phyloP scores from a whole-genome alignment of 2,329 filamentous ascomycete species.

The Aaosphaeria pasadenensis region DNA sequence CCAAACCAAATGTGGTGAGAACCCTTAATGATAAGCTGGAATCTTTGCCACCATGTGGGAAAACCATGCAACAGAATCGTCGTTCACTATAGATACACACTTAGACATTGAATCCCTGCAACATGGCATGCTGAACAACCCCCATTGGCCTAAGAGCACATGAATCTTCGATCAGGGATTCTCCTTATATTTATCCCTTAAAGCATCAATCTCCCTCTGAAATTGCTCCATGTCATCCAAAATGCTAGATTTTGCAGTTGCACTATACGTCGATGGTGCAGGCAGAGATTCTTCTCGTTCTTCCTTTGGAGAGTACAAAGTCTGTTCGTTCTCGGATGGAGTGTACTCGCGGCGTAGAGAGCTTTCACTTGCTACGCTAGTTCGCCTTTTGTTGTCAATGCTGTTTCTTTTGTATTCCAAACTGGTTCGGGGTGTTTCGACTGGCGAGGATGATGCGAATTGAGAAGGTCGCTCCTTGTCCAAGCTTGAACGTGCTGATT shows the following conservation, averaged over 20 bases:
- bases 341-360: conserved; percentile 25
- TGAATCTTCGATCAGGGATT: conserved; percentile 1
- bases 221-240: conserved; percentile 40
- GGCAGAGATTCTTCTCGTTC: conserved; percentile 8
- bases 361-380: conserved; percentile 31
- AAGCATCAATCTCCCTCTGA: conserved; percentile 37
- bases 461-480: conserved; percentile 25
- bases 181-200: conserved; percentile 27
- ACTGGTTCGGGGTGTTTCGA: conserved; percentile 26
- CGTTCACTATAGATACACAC: too few species aligned
- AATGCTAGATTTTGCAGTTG: conserved; percentile 22
- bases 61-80: too few species aligned
- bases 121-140: too few species aligned
- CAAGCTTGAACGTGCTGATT: conserved; percentile 29
- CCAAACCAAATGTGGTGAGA: too few species aligned
- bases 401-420: conserved; percentile 21
- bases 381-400: conserved; percentile 26
- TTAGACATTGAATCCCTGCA: too few species aligned
- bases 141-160: too few species aligned
- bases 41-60: too few species aligned
- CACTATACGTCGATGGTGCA: neutral
- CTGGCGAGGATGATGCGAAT: conserved; percentile 15
- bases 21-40: too few species aligned
- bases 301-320: conserved; percentile 25
- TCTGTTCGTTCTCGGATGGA: conserved; percentile 19